Percentiles rank a stretch among this genome's conserved stretches.
Evolutionary conservation across 169 alveolate species (phyloP).

Genomic region (Eimeria praecox): DNA sequence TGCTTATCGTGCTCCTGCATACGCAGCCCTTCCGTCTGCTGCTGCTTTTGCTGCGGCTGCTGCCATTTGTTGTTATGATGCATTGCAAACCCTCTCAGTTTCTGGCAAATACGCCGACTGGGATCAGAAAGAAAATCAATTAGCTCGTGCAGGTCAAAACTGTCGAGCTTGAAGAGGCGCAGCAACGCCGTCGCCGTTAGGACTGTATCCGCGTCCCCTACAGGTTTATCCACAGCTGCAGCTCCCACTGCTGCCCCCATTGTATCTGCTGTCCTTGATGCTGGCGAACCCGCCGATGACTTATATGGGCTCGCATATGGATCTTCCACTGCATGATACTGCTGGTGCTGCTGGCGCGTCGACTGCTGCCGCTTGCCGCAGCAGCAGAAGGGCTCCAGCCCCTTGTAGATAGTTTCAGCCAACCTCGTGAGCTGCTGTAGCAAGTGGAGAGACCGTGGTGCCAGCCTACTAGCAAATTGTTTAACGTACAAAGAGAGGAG

Average conservation of each 20-base stretch:
- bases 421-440: constrained; percentile 63
- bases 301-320: neutral
- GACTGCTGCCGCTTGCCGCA: constrained; percentile 22
- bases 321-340: constrained; percentile 5
- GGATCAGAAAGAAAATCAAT: constrained; percentile 54
- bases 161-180: constrained; percentile 49
- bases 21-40: neutral
- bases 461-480: constrained; percentile 16
- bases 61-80: neutral
- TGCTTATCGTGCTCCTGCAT: neutral
- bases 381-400: constrained; percentile 51
- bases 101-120: constrained; percentile 27
- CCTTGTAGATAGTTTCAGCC: neutral
- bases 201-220: neutral
- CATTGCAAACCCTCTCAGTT: constrained; percentile 51
- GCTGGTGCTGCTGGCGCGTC: constrained; percentile 26
- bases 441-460: constrained; percentile 26
- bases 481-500: neutral
- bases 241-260: neutral
- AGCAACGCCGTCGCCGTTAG: constrained; percentile 61
- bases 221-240: neutral
- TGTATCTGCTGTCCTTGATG: neutral
- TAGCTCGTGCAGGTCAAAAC: constrained; percentile 68
- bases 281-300: constrained; percentile 1
- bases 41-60: constrained; percentile 52